These are phyloP conservation scores for Glonium stellatum DNA, from an alignment of 495 filamentous ascomycete genomes.

Conservation along the genomic window DNA sequence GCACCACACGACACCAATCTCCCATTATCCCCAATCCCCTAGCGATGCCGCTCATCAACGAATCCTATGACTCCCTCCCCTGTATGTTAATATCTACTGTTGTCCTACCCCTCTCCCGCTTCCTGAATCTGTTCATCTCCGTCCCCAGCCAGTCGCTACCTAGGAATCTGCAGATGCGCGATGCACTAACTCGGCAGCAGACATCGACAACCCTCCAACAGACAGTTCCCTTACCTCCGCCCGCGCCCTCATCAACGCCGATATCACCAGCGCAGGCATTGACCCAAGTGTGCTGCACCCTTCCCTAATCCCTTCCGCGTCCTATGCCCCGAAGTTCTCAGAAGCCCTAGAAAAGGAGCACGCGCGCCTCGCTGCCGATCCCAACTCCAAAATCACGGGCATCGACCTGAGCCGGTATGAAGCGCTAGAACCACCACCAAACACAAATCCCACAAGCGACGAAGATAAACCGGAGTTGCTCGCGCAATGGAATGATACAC, in stretches of 20 bases:
- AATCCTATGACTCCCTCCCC: conserved; percentile 75
- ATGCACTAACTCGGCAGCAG: conserved; percentile 5
- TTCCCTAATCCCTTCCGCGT: conserved; percentile 36
- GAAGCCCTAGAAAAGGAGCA: conserved; percentile 59
- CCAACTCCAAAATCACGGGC: conserved; percentile 41
- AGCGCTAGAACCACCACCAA: conserved; percentile 42
- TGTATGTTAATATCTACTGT: conserved; percentile 46
- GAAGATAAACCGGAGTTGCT: conserved; percentile 22
- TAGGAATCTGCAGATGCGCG: conserved; percentile 6
- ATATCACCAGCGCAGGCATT: conserved; percentile 45
- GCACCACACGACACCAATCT: conserved; percentile 10
- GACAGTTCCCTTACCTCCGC: conserved; percentile 56
- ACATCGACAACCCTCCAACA: conserved; percentile 51
- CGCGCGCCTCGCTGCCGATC: conserved; percentile 47
- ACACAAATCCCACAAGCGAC: conserved; percentile 23
- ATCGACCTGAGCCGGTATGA: conserved; percentile 84
- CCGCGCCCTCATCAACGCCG: conserved; percentile 53
- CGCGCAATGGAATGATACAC: conserved; percentile 30
- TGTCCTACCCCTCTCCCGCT: conserved; percentile 2
- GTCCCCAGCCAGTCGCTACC: conserved; percentile 2
- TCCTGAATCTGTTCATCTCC: conserved; percentile 20
- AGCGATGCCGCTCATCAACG: conserved; percentile 60
- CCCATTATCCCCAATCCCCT: not conserved
- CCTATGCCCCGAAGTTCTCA: conserved; percentile 44
- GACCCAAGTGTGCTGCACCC: conserved; percentile 38